Evolutionary conservation across 2,329 filamentous ascomycete species (phyloP).

Genomic region (Fusarium compactum): DNA sequence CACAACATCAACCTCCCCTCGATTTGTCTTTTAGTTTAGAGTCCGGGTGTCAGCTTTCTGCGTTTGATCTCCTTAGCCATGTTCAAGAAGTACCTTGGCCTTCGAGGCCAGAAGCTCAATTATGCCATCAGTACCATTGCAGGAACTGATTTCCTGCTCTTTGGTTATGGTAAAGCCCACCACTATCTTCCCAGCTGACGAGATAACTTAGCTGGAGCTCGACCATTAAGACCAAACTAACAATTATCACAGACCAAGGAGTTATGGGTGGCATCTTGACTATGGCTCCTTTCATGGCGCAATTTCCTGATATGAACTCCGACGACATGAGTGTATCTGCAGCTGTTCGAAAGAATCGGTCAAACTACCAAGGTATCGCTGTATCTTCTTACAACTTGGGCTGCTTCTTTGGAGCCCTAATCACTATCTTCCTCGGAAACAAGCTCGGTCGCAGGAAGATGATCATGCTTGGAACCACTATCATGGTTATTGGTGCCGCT

Average conservation of each 20-base stretch:
- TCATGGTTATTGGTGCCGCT: slow-evolving; percentile 69
- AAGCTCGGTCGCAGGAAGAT: slow-evolving; percentile 69
- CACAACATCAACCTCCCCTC: slow-evolving; percentile 2
- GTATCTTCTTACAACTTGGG: slow-evolving; percentile 70
- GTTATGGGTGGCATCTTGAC: slow-evolving; percentile 82
- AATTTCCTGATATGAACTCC: slow-evolving; percentile 66
- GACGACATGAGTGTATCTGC: slow-evolving; percentile 54
- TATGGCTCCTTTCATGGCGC: slow-evolving; percentile 68
- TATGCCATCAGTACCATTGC: slow-evolving; percentile 77
- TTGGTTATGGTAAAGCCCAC: slow-evolving; percentile 62
- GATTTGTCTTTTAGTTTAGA: neutral
- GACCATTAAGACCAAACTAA: neutral
- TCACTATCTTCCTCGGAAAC: slow-evolving; percentile 75
- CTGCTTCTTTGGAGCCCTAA: slow-evolving; percentile 72
- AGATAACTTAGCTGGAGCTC: neutral
- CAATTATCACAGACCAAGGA: slow-evolving; percentile 70
- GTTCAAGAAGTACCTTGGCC: slow-evolving; percentile 68
- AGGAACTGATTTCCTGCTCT: slow-evolving; percentile 77
- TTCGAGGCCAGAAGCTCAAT: slow-evolving; percentile 74
- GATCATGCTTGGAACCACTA: slow-evolving; percentile 68
- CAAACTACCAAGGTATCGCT: slow-evolving; percentile 66
- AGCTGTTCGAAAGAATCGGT: slow-evolving; percentile 56
- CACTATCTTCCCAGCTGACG: neutral
- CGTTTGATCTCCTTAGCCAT: slow-evolving; percentile 35
- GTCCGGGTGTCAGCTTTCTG: slow-evolving; percentile 2